phyloP scores from a whole-genome alignment of 1,284 basidiomycete species.

The Albatrellus sp. region DNA sequence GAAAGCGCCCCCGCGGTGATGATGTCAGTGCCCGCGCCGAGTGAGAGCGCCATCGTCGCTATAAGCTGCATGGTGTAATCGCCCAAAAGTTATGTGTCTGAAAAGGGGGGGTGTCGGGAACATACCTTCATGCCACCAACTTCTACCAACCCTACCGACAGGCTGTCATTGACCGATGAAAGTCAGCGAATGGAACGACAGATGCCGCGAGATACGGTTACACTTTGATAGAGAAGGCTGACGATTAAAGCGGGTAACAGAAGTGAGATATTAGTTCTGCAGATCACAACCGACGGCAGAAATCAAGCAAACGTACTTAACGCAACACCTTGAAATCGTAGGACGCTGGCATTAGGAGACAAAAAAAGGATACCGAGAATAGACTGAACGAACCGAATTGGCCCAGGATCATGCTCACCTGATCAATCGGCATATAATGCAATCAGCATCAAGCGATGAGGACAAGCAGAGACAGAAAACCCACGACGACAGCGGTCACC shows the following conservation, averaged over 20 bases:
- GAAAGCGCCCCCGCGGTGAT: constrained; percentile 35
- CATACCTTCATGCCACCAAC: constrained; percentile 13
- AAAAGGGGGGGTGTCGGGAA: neutral
- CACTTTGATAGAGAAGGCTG: no score
- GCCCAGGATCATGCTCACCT: no score
- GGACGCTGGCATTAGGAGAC: neutral
- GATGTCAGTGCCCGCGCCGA: constrained; percentile 34
- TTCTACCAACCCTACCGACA: constrained; percentile 14
- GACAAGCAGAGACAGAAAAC: constrained; percentile 14
- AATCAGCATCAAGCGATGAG: no score
- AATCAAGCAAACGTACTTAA: neutral
- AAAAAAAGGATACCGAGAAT: constrained; percentile 7
- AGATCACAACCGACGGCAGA: no score
- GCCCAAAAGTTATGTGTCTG: no score
- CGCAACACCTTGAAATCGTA: constrained; percentile 6
- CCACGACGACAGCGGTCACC: constrained; percentile 42
- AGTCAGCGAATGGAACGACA: no score
- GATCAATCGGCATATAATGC: neutral
- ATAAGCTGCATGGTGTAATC: no score
- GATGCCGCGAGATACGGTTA: no score
- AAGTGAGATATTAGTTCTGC: no score
- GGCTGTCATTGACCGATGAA: no score
- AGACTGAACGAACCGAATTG: no score
- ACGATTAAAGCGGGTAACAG: no score
- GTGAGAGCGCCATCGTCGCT: constrained; percentile 29